Evolutionary conservation across 1,284 basidiomycete species (phyloP), one percentile per base, ranked within the genome.

Genomic region (Rugosomyces carneus): DNA sequence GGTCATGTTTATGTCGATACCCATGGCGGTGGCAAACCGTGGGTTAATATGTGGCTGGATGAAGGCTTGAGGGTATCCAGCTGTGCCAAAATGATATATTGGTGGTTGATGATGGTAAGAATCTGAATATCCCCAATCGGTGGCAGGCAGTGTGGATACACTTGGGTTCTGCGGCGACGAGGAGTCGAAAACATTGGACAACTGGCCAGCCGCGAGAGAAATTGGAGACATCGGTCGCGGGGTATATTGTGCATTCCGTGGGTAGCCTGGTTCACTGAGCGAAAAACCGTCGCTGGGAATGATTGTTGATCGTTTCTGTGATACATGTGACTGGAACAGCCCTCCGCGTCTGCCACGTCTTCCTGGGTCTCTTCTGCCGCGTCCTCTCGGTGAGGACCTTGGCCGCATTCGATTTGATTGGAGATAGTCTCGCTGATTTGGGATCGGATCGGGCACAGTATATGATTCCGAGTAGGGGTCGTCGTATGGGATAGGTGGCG

Each of bases 41-140:
- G 87, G 87, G 60, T 89, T 88, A 53, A 88, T 85, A 58, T 89
- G 86, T n/a, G 87, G 86, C 54, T 87, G 85, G 15, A 88, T 70
- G 38, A 72, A 75, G 18, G 65, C 60, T 43, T 70, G 66, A 40
- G 68, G 64, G 40, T 68, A 65, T 31, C 53, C 45, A 48, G 61
- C 53, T 11, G 46, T 24, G n/a, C 52, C 46, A 36, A 54, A 56
- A 8, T 49, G 49, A 47, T 55, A 57, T 35, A 55, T 52, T 11
- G 50, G 52, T 18, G 21, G 21, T 23, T 7, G 4, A 7, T 40
- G 40, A 36, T 49, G 45, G n/a, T 47, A 47, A 35, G 50, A 46
- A 39, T 53, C 53, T 38, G 57, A 52, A 44, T 56, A 58, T 35
- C 54, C 46, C 48, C 53, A 9, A 13, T 27, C 9, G 24, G 27